phyloP scores from a whole-genome alignment of 352 stramenopile species.

The Elongisporangium senticosum region DNA sequence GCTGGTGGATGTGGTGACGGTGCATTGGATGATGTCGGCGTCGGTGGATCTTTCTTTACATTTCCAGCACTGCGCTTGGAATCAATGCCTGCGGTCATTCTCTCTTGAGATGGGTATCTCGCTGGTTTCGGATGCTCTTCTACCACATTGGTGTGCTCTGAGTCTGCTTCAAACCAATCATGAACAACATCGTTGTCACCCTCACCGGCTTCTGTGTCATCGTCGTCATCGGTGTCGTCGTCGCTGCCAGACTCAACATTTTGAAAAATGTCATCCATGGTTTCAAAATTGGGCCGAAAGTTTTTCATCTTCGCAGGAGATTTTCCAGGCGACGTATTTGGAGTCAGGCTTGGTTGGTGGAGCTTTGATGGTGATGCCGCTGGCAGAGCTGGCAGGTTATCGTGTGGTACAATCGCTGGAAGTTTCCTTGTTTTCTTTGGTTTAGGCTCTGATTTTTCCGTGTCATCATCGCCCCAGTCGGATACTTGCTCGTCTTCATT shows the following conservation, averaged over 20 bases:
- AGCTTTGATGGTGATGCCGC: background rate
- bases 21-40: background rate
- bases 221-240: slow-evolving; percentile 15
- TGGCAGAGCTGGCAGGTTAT: background rate
- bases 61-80: slow-evolving; percentile 8
- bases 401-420: background rate
- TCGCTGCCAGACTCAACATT: slow-evolving; percentile 14
- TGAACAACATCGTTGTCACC: slow-evolving; percentile 35
- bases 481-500: slow-evolving; percentile 34
- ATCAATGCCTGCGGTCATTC: background rate
- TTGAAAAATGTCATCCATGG: slow-evolving; percentile 25
- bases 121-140: background rate
- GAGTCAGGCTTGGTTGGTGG: slow-evolving; percentile 1
- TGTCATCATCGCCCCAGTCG: slow-evolving; percentile 29
- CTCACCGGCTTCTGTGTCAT: slow-evolving; percentile 19
- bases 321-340: background rate
- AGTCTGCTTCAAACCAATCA: slow-evolving; percentile 44
- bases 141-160: background rate
- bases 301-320: slow-evolving; percentile 11
- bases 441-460: background rate
- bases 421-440: background rate
- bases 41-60: background rate
- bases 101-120: slow-evolving; percentile 7
- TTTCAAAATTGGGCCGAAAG: slow-evolving; percentile 26
- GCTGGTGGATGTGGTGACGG: slow-evolving; percentile 15